phyloP scores from a whole-genome alignment of 2,329 filamentous ascomycete species.

The Gnomoniopsis sp. region DNA sequence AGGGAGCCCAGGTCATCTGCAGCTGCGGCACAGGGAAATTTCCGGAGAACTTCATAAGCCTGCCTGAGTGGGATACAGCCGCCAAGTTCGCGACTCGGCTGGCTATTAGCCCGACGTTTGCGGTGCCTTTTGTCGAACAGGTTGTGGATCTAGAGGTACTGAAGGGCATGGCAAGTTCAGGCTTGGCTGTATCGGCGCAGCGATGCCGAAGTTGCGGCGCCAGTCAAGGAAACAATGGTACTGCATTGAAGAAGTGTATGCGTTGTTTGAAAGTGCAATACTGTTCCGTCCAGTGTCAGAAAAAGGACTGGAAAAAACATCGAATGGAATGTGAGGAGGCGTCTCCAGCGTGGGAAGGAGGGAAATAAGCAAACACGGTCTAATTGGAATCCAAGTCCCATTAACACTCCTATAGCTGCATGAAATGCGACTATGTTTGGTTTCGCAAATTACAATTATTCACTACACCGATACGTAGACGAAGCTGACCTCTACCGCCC shows the following conservation, averaged over 20 bases:
- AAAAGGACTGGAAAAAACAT: constrained; percentile 52
- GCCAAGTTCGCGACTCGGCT: constrained; percentile 47
- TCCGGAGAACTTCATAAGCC: constrained; percentile 34
- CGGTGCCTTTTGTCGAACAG: constrained; percentile 40
- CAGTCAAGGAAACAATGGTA: constrained; percentile 25
- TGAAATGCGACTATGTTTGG: too few species aligned
- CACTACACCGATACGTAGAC: too few species aligned
- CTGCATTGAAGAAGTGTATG: constrained; percentile 39
- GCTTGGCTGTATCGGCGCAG: background rate
- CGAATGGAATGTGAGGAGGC: constrained; percentile 35
- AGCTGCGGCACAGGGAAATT: constrained; percentile 42
- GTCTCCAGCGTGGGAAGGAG: background rate
- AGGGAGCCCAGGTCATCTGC: constrained; percentile 38
- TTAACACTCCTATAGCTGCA: too few species aligned
- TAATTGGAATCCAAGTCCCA: too few species aligned
- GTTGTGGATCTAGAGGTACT: background rate
- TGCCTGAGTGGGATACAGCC: constrained; percentile 42
- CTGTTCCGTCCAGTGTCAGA: constrained; percentile 51
- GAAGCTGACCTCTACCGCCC: too few species aligned
- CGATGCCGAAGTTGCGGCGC: constrained; percentile 36
- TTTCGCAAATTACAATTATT: too few species aligned
- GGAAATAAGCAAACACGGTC: too few species aligned
- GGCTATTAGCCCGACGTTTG: constrained; percentile 54
- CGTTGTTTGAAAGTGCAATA: constrained; percentile 45
- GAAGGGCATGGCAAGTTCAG: background rate